Evolutionary conservation across 2,329 filamentous ascomycete species (phyloP).

Genomic region (Microsporum ferrugineum): DNA sequence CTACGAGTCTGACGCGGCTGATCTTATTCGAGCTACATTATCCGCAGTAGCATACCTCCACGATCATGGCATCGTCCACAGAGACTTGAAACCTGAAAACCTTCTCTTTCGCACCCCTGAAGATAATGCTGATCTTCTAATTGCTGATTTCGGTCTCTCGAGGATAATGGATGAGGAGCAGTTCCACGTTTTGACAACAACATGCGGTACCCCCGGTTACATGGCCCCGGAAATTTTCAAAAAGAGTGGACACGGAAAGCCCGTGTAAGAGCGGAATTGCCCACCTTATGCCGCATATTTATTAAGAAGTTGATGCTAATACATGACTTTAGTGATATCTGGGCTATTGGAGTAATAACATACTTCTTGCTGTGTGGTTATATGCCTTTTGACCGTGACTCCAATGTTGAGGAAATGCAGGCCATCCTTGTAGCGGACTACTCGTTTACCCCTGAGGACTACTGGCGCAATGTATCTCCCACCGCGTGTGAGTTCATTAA

Average conservation of each 20-base stretch:
- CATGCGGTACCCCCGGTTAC: slow-evolving; percentile 93
- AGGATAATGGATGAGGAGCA: slow-evolving; percentile 99
- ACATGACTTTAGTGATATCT: slow-evolving; percentile 57
- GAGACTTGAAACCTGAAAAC: slow-evolving; percentile 95
- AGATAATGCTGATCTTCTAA: slow-evolving; percentile 91
- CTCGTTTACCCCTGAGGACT: slow-evolving; percentile 84
- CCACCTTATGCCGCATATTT: background rate
- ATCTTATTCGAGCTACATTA: slow-evolving; percentile 85
- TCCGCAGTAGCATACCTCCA: slow-evolving; percentile 98
- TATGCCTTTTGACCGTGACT: slow-evolving; percentile 94
- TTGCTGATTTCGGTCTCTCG: slow-evolving; percentile 90
- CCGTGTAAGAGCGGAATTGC: slow-evolving; percentile 49
- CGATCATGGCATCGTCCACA: slow-evolving; percentile 96
- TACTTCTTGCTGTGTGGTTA: slow-evolving; percentile 98
- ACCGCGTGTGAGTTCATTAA: slow-evolving; percentile 85
- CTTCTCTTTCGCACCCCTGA: slow-evolving; percentile 92
- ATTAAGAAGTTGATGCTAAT: background rate
- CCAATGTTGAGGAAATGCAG: slow-evolving; percentile 98
- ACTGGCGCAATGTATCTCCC: slow-evolving; percentile 88
- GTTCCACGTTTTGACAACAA: slow-evolving; percentile 94
- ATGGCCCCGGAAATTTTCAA: slow-evolving; percentile 99
- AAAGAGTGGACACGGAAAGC: slow-evolving; percentile 94
- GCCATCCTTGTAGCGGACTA: slow-evolving; percentile 95
- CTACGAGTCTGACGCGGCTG: slow-evolving; percentile 92
- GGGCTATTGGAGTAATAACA: slow-evolving; percentile 96